phyloP scores from a whole-genome alignment of 164 flowering plant species.

The Sedum album region DNA sequence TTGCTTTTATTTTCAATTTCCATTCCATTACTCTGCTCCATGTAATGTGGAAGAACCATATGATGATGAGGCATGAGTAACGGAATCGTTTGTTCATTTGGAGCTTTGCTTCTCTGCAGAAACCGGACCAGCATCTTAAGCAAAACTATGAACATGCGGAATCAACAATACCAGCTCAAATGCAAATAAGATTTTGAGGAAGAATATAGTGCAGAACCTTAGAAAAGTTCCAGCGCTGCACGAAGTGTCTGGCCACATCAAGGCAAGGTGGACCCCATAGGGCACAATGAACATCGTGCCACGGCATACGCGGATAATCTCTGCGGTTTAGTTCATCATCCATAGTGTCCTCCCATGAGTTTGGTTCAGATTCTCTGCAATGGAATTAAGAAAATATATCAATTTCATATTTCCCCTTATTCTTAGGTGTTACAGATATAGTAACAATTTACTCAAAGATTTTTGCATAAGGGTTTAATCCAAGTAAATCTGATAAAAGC shows the following conservation, averaged over 20 bases:
- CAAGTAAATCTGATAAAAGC: too few species aligned
- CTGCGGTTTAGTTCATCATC: slow-evolving; percentile 79
- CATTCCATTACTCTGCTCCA: slow-evolving; percentile 53
- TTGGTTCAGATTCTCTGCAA: slow-evolving; percentile 91
- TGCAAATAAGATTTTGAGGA: not conserved
- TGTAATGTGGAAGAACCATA: slow-evolving; percentile 95
- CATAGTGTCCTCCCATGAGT: slow-evolving; percentile 94
- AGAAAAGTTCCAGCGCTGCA: slow-evolving; percentile 97
- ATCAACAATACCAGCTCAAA: not conserved
- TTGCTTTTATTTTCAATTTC: slow-evolving; percentile 23
- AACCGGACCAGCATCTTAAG: not conserved
- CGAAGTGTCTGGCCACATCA: slow-evolving; percentile 92
- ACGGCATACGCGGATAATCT: slow-evolving; percentile 97
- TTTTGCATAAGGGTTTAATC: too few species aligned
- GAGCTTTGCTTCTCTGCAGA: slow-evolving; percentile 85
- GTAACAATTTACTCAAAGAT: too few species aligned
- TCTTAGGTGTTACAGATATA: too few species aligned
- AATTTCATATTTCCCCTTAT: too few species aligned
- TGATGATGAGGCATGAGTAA: slow-evolving; percentile 95
- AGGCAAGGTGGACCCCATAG: slow-evolving; percentile 98
- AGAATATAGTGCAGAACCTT: slow-evolving; percentile 41
- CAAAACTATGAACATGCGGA: too few species aligned
- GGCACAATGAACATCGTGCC: slow-evolving; percentile 99
- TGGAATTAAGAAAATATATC: too few species aligned
- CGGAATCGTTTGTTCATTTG: slow-evolving; percentile 79